phyloP scores from a whole-genome alignment of 202 grass and related monocot genomes.

The Brachypodium distachyon region DNA sequence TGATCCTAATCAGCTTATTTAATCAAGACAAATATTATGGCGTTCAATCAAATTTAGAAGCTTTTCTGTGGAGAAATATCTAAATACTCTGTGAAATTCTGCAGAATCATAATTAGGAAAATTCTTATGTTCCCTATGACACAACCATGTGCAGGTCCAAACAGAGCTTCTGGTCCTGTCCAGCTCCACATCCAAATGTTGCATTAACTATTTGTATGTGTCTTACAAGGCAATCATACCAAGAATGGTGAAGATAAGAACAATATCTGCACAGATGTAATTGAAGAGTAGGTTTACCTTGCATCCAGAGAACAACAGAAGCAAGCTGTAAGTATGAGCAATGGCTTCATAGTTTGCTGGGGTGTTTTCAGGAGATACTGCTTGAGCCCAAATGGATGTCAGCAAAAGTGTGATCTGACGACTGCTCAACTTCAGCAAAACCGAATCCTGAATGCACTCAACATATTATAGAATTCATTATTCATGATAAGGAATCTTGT shows the following conservation, averaged over 20 bases:
- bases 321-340: conserved; percentile 93
- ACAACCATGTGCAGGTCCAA: not conserved
- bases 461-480: conserved; percentile 27
- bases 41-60: not conserved
- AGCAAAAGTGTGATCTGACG: conserved; percentile 87
- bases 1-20: not conserved
- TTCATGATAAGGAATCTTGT: conserved; percentile 32
- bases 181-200: not conserved
- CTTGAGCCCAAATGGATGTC: conserved; percentile 96
- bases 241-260: conserved; percentile 19
- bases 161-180: not conserved
- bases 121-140: not conserved
- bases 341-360: conserved; percentile 96
- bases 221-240: not conserved
- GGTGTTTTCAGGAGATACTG: conserved; percentile 65
- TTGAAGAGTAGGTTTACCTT: conserved; percentile 54
- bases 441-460: conserved; percentile 60
- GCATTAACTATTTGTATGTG: conserved; percentile 1
- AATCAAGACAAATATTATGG: not conserved
- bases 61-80: not conserved
- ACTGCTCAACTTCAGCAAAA: conserved; percentile 68
- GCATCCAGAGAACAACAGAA: conserved; percentile 74
- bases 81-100: not conserved
- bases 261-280: not conserved
- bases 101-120: not conserved